A percentile compares a stretch with the other conserved stretches of the same genome.
phyloP scores from a whole-genome alignment of 2,329 filamentous ascomycete species.

The Apiospora marii region DNA sequence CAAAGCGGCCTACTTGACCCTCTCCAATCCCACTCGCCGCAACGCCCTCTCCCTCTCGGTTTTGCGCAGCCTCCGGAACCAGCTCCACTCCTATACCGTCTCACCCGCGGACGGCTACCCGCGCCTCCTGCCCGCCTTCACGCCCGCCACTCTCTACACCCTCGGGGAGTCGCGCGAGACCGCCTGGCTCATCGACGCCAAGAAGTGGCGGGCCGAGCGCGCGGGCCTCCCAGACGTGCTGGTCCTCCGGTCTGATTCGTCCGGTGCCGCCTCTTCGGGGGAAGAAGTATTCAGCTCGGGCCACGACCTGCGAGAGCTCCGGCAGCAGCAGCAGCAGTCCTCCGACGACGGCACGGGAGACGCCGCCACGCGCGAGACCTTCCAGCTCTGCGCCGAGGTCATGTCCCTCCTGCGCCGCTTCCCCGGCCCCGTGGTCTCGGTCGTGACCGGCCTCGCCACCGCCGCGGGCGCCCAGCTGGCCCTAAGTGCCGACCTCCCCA shows the following conservation, averaged over 20 bases:
- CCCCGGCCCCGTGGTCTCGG: conserved; percentile 41
- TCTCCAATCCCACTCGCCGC: conserved; percentile 36
- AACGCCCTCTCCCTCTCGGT: conserved; percentile 39
- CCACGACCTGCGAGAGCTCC: conserved; percentile 42
- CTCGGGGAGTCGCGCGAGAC: conserved; percentile 30
- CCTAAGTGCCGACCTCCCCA: conserved; percentile 40
- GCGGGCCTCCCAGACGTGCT: conserved; percentile 40
- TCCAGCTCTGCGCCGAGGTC: conserved; percentile 42
- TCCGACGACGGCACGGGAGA: conserved; percentile 22
- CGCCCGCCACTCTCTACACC: conserved; percentile 30
- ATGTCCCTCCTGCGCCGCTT: conserved; percentile 43
- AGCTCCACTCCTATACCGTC: conserved; percentile 36
- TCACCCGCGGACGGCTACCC: conserved; percentile 32
- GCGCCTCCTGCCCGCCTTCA: conserved; percentile 41
- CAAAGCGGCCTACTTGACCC: conserved; percentile 37
- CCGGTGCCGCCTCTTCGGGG: background rate
- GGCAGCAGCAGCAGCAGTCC: conserved; percentile 26
- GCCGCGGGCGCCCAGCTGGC: conserved; percentile 46
- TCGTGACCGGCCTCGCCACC: conserved; percentile 43
- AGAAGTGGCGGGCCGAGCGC: conserved; percentile 36
- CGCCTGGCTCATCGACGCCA: conserved; percentile 40
- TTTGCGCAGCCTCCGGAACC: conserved; percentile 36
- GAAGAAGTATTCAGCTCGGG: conserved; percentile 43
- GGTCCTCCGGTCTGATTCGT: conserved; percentile 39
- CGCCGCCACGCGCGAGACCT: conserved; percentile 31